Evolutionary conservation across 2,329 filamentous ascomycete species (phyloP).

Genomic region (Aspergillus flavus): DNA sequence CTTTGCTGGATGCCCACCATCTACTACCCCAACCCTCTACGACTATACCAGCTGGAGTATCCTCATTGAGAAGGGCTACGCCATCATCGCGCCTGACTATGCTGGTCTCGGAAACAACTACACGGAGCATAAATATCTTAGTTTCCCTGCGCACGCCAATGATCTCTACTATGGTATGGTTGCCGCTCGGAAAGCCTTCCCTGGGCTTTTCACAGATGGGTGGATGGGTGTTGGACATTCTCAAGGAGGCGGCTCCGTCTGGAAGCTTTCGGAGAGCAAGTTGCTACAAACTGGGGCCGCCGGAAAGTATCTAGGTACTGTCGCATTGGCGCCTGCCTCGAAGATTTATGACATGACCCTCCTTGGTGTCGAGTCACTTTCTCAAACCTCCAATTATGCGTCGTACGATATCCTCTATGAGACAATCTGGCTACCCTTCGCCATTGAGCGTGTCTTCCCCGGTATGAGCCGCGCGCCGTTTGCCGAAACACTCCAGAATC

Average conservation of each 20-base stretch:
- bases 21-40: conserved; percentile 10
- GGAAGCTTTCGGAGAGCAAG: conserved; percentile 13
- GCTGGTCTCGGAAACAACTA: conserved; percentile 12
- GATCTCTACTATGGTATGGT: conserved; percentile 13
- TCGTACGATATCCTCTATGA: not conserved
- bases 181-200: conserved; percentile 12
- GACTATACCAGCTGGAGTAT: conserved; percentile 12
- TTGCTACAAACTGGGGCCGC: not conserved
- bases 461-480: not conserved
- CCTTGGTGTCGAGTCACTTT: not conserved
- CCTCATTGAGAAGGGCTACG: conserved; percentile 4
- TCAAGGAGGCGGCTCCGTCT: conserved; percentile 17
- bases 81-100: conserved; percentile 1
- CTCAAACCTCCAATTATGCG: not conserved
- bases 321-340: conserved; percentile 11
- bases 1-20: conserved; percentile 11
- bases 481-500: not conserved
- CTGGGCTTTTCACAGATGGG: conserved; percentile 9
- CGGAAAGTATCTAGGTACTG: conserved; percentile 8
- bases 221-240: conserved; percentile 16
- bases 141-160: conserved; percentile 3
- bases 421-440: not conserved
- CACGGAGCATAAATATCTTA: conserved; percentile 13
- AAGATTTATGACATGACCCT: conserved; percentile 5
- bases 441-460: conserved; percentile 5